phyloP scores from a whole-genome alignment of 1,139 yeast genomes.

The Sugiyamaella paludigena region DNA sequence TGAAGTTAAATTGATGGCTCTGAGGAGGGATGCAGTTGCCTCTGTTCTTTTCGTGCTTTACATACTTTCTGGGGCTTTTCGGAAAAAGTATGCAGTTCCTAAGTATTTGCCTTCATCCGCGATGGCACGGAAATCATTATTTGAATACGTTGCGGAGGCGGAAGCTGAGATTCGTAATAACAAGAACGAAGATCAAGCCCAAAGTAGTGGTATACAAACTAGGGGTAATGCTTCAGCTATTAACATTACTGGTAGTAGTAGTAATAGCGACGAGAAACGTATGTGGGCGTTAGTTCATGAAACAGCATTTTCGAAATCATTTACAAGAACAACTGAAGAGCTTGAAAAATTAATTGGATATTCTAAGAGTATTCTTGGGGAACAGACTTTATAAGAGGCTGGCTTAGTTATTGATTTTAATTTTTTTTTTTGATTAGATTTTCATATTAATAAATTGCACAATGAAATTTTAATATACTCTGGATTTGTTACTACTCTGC shows the following conservation, averaged over 20 bases:
- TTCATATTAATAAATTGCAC: neutral
- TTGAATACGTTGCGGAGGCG: conserved; percentile 41
- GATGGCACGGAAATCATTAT: conserved; percentile 44
- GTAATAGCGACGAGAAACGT: conserved; percentile 8
- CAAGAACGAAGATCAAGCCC: neutral
- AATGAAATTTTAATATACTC: too few relatives aligned
- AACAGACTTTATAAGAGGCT: conserved; percentile 33
- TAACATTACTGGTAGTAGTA: neutral
- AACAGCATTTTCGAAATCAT: conserved; percentile 49
- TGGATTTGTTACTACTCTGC: too few relatives aligned
- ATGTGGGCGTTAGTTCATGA: conserved; percentile 50
- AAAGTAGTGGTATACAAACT: neutral
- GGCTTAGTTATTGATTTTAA: conserved; percentile 4
- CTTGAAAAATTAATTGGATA: conserved; percentile 41
- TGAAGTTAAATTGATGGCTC: conserved; percentile 42
- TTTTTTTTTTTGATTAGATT: conserved; percentile 4
- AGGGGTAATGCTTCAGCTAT: neutral
- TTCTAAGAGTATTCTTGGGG: conserved; percentile 47
- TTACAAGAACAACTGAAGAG: conserved; percentile 47
- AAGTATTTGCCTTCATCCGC: conserved; percentile 46
- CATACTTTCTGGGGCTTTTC: conserved; percentile 44
- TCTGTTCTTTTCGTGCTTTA: conserved; percentile 45
- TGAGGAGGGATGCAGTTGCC: conserved; percentile 49
- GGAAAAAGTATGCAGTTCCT: conserved; percentile 43
- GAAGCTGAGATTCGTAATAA: conserved; percentile 24